A percentile compares a stretch with the other conserved stretches of the same genome.
These are phyloP conservation scores for Sextonia rubra DNA, from an alignment of 164 flowering plant genomes.

Conservation along the genomic window DNA sequence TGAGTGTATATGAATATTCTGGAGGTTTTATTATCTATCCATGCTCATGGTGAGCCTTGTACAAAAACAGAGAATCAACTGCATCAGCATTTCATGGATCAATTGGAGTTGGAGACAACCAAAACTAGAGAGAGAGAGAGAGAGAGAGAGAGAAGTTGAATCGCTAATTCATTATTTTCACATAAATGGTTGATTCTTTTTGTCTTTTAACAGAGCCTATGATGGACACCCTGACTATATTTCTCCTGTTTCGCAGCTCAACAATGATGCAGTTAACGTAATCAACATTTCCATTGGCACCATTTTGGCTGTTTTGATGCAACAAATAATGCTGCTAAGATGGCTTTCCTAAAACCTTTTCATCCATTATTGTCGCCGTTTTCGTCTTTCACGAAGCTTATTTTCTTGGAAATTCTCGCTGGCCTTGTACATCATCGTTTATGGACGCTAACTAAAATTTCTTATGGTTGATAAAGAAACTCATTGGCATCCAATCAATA, in stretches of 20 bases:
- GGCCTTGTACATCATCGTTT: not conserved
- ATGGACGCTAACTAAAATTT: not conserved
- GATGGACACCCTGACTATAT: not conserved
- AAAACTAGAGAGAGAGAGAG: too few relatives aligned
- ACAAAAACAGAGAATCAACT: not conserved
- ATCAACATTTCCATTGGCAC: slow-evolving; percentile 88
- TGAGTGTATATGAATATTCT: too few relatives aligned
- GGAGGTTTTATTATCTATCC: too few relatives aligned
- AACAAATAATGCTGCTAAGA: slow-evolving; percentile 42
- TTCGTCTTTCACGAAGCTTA: not conserved
- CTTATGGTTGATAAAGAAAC: too few relatives aligned
- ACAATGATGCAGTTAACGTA: slow-evolving; percentile 77
- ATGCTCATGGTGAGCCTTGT: too few relatives aligned
- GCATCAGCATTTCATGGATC: not conserved
- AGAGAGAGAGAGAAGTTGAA: too few relatives aligned
- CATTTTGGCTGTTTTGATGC: slow-evolving; percentile 68
- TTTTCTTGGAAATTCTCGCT: not conserved
- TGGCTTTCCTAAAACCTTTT: not conserved
- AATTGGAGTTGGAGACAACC: not conserved
- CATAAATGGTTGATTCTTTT: not conserved
- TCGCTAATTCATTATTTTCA: not conserved
- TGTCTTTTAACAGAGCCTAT: not conserved
- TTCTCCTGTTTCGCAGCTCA: slow-evolving; percentile 51
- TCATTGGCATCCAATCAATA: too few relatives aligned
- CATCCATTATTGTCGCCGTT: not conserved